Base-by-base conservation (phyloP, 2,329 filamentous ascomycete species). In the Phialophora chinensis region DNA sequence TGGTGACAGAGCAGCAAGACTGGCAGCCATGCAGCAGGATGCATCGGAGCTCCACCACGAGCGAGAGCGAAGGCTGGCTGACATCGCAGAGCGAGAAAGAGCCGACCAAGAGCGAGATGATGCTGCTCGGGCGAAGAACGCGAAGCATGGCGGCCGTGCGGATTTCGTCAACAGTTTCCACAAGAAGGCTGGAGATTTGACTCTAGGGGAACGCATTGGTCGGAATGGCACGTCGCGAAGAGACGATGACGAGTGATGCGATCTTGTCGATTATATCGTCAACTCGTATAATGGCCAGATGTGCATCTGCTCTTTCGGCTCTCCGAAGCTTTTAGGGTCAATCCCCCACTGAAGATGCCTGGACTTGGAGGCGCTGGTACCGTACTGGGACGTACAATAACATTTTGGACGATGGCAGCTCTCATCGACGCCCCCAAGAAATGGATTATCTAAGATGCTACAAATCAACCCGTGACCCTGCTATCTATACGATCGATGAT, bases 21-120 rank as follows among this genome's bases (percentile, higher is more conserved):
- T 92, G 20, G 90, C 88, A 17, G 88, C 87, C 8, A 92, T 93
- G 90, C 89, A 91, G 75, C 84, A 85, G 20, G 89, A 88, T 31
- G 90, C 90, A 4, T 84, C 83, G 0, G 86, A 90, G 11, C 81
- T 96, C 56, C 91, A 94, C 72, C 75, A 82, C n/a, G 88, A 90
- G 71, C 88, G 92, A 35, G 86, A 86, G 70, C 84, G 85, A 66
- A 86, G 92, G 27, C 80, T 96, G 10, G 86, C 87, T 0, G 87
- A 87, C 0, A 79, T 93, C 20, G 88, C 87, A 27, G 86, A 87
- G 69, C 83, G 83, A 67, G 92, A 96, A 72, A 84, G 85, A 57
- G 81, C 81, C 20, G 85, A 88, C 53, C 83, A 84, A 12, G 88
- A 91, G 56, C 86, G 86, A 0, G 92, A 96, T 62, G 87, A 92